These are phyloP conservation scores for Aaosphaeria pasadenensis DNA, from an alignment of 2,329 filamentous ascomycete genomes.

Conservation along the genomic window DNA sequence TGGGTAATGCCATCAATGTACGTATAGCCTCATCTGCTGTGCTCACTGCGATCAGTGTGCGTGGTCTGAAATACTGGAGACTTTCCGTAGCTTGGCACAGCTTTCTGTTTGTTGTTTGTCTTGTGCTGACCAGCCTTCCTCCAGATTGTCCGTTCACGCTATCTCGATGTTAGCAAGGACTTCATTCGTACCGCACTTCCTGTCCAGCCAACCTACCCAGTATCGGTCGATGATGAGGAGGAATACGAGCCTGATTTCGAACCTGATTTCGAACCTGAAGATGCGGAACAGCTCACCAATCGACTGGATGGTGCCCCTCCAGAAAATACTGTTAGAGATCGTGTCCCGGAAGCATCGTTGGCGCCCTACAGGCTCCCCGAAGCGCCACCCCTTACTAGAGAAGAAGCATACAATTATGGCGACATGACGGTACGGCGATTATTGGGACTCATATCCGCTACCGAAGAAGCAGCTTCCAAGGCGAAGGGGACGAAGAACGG, in stretches of 20 bases:
- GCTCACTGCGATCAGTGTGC: background rate
- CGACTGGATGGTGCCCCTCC: conserved; percentile 70
- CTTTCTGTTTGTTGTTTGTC: background rate
- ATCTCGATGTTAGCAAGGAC: conserved; percentile 35
- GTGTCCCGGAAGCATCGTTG: conserved; percentile 41
- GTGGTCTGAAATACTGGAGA: too few relatives aligned
- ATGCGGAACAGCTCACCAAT: conserved; percentile 73
- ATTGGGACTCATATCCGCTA: conserved; percentile 70
- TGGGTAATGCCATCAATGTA: conserved; percentile 73
- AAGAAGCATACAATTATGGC: conserved; percentile 70
- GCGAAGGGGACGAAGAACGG: conserved; percentile 54
- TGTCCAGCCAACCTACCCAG: conserved; percentile 25
- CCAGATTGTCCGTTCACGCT: conserved; percentile 42
- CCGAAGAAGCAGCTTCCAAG: conserved; percentile 61
- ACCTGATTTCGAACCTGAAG: conserved; percentile 78
- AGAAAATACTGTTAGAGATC: conserved; percentile 48
- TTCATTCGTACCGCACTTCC: conserved; percentile 21
- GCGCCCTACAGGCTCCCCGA: conserved; percentile 77
- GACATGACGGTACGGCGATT: conserved; percentile 73
- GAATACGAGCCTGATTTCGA: conserved; percentile 93
- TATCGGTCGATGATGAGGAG: conserved; percentile 34
- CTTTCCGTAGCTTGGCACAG: background rate
- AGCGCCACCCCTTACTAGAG: conserved; percentile 68
- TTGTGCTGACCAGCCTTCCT: background rate
- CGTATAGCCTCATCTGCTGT: conserved; percentile 22